Percentiles rank a stretch among this genome's conserved stretches.
Evolutionary conservation across 495 filamentous ascomycete species (phyloP).

Genomic region (Clavariopsis aquatica): DNA sequence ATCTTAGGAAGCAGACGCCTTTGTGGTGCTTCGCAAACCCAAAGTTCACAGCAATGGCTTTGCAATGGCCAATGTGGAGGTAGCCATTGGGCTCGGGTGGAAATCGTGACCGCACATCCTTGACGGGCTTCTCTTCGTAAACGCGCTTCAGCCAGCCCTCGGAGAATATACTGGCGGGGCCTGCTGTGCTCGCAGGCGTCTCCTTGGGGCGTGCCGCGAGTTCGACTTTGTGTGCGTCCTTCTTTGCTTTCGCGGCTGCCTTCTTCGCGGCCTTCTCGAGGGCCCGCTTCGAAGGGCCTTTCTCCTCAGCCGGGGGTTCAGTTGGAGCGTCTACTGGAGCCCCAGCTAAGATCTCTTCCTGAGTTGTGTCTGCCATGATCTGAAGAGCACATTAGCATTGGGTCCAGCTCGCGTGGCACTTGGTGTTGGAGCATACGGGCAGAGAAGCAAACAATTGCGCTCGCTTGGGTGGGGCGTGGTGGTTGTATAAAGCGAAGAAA

Average conservation of each 20-base stretch:
- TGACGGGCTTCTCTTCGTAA: conserved; percentile 71
- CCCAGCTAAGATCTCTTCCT: background rate
- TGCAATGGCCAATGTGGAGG: conserved; percentile 89
- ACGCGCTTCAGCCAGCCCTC: conserved; percentile 79
- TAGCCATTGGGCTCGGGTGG: conserved; percentile 86
- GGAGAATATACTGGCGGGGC: conserved; percentile 73
- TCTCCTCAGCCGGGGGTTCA: conserved; percentile 24
- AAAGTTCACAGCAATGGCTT: conserved; percentile 97
- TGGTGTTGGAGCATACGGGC: background rate
- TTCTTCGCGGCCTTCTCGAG: conserved; percentile 41
- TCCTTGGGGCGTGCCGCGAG: conserved; percentile 39
- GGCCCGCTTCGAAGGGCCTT: conserved; percentile 43
- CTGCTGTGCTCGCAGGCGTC: conserved; percentile 4
- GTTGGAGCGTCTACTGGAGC: background rate
- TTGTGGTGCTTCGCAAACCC: conserved; percentile 87
- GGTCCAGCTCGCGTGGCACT: background rate
- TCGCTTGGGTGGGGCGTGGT: background rate
- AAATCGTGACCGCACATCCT: conserved; percentile 75
- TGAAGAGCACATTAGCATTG: background rate
- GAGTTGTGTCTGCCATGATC: background rate
- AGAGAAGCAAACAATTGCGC: background rate
- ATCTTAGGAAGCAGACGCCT: conserved; percentile 62
- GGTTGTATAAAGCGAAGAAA: background rate
- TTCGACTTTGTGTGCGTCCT: conserved; percentile 39
- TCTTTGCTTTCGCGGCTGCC: conserved; percentile 42